Conservation (phyloP, 1,284 basidiomycete genomes). For the Testicularia cyperi region DNA sequence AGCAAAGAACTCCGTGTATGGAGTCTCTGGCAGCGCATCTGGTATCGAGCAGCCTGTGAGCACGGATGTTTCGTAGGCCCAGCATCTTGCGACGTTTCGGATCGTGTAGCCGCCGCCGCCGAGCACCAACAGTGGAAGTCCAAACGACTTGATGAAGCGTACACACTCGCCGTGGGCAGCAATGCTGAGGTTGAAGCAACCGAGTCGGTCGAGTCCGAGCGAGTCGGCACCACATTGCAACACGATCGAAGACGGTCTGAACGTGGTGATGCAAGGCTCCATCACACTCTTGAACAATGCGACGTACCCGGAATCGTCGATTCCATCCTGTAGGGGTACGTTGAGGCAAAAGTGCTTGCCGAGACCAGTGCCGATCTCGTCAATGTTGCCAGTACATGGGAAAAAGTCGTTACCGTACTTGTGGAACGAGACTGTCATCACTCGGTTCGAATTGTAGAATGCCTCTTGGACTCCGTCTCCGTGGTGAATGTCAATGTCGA, state of each 20-base stretch:
- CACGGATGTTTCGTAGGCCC: slow-evolving; percentile 96
- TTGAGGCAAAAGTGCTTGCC: slow-evolving; percentile 97
- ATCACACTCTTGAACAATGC: slow-evolving; percentile 94
- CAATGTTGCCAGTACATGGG: slow-evolving; percentile 58
- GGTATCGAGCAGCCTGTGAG: slow-evolving; percentile 72
- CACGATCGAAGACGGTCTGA: slow-evolving; percentile 86
- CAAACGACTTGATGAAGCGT: slow-evolving; percentile 88
- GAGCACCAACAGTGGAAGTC: slow-evolving; percentile 82
- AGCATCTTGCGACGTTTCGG: slow-evolving; percentile 88
- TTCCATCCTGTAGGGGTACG: slow-evolving; percentile 91
- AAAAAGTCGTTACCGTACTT: slow-evolving; percentile 99
- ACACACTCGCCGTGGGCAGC: slow-evolving; percentile 98
- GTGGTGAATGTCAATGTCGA: slow-evolving; percentile 97
- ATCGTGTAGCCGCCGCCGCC: slow-evolving; percentile 96
- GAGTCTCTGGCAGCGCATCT: slow-evolving; percentile 81
- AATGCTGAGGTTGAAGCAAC: slow-evolving; percentile 97
- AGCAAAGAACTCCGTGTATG: slow-evolving; percentile 90
- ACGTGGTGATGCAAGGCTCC: slow-evolving; percentile 86
- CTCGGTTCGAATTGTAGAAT: slow-evolving; percentile 95
- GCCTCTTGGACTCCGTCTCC: slow-evolving; percentile 99
- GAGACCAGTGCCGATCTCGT: slow-evolving; percentile 53
- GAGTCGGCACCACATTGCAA: slow-evolving; percentile 97
- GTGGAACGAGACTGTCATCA: slow-evolving; percentile 98
- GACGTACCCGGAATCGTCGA: slow-evolving; percentile 95
- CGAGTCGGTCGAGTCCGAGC: slow-evolving; percentile 87